Conservation (phyloP, 768 basidiomycete genomes). For the Sarcomyxa edulis region DNA sequence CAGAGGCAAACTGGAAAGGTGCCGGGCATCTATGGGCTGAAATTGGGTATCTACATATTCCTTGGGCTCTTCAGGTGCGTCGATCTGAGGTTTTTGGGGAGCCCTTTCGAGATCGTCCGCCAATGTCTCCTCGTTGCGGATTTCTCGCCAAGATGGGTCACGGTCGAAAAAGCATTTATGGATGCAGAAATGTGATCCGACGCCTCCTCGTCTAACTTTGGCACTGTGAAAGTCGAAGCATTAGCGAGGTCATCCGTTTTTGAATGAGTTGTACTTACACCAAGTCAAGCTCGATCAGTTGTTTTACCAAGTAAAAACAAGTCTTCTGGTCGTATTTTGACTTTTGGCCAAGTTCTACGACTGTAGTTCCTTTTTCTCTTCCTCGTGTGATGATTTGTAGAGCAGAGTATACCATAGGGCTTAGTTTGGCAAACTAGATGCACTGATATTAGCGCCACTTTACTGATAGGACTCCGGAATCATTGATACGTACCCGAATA, state of each 20-base stretch:
- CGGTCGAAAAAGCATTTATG: constrained; percentile 82
- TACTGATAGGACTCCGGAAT: constrained; percentile 1
- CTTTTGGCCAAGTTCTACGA: constrained; percentile 69
- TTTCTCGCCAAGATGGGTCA: constrained; percentile 70
- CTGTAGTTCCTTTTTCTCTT: constrained; percentile 70
- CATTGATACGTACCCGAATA: constrained; percentile 60
- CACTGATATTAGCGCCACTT: constrained; percentile 6
- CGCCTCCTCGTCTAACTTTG: constrained; percentile 73
- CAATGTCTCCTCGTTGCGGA: constrained; percentile 62
- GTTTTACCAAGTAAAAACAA: constrained; percentile 80
- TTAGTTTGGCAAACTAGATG: constrained; percentile 68
- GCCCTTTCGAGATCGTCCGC: constrained; percentile 28
- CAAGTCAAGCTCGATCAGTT: constrained; percentile 66
- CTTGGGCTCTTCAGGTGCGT: constrained; percentile 16
- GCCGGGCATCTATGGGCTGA: constrained; percentile 71
- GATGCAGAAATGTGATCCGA: constrained; percentile 73
- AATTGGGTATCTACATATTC: constrained; percentile 42
- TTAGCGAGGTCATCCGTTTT: background rate
- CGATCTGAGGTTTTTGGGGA: constrained; percentile 9
- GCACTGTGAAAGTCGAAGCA: constrained; percentile 38
- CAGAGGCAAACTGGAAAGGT: constrained; percentile 70
- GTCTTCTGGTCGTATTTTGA: constrained; percentile 88
- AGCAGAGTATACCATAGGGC: constrained; percentile 79
- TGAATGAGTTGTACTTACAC: constrained; percentile 42
- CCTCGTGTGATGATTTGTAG: constrained; percentile 84